phyloP scores from a whole-genome alignment of 2,329 filamentous ascomycete species.

The Neonectria hederae region DNA sequence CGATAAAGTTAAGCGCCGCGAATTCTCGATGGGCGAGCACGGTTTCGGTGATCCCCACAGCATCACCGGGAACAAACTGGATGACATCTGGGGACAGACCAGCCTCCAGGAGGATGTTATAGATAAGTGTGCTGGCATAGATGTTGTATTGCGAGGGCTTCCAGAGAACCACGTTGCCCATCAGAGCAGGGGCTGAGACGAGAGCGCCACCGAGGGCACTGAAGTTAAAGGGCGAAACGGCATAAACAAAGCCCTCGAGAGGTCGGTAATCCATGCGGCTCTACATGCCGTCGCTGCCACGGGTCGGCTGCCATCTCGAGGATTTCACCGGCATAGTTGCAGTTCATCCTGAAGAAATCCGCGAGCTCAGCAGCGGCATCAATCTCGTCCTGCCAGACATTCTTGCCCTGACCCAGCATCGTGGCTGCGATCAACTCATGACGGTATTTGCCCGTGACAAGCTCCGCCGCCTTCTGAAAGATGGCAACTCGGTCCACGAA shows the following conservation, averaged over 20 bases:
- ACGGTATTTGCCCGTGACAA: constrained; percentile 89
- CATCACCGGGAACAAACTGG: constrained; percentile 90
- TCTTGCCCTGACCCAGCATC: constrained; percentile 97
- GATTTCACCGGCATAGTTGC: constrained; percentile 77
- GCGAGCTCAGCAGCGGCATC: constrained; percentile 91
- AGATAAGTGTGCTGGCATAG: constrained; percentile 86
- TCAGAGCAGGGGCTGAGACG: constrained; percentile 80
- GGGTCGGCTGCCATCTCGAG: constrained; percentile 48
- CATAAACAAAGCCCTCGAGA: constrained; percentile 96
- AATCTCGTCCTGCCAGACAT: constrained; percentile 98
- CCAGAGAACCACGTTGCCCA: constrained; percentile 96
- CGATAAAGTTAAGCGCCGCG: constrained; percentile 92
- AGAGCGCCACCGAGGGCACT: constrained; percentile 92
- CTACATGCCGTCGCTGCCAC: constrained; percentile 45
- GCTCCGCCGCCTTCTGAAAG: constrained; percentile 94
- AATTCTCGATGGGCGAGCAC: constrained; percentile 82
- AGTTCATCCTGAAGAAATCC: constrained; percentile 94
- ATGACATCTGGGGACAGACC: constrained; percentile 89
- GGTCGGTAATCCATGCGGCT: constrained; percentile 86
- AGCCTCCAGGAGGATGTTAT: constrained; percentile 90
- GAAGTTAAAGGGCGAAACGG: constrained; percentile 95
- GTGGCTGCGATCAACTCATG: constrained; percentile 96
- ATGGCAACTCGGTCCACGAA: constrained; percentile 92
- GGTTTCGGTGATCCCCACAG: constrained; percentile 81
- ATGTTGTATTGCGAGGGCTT: constrained; percentile 91